A percentile compares a stretch with the other conserved stretches of the same genome.
Conservation (phyloP, 441 rosid genomes). For the Adansonia grandidieri region DNA sequence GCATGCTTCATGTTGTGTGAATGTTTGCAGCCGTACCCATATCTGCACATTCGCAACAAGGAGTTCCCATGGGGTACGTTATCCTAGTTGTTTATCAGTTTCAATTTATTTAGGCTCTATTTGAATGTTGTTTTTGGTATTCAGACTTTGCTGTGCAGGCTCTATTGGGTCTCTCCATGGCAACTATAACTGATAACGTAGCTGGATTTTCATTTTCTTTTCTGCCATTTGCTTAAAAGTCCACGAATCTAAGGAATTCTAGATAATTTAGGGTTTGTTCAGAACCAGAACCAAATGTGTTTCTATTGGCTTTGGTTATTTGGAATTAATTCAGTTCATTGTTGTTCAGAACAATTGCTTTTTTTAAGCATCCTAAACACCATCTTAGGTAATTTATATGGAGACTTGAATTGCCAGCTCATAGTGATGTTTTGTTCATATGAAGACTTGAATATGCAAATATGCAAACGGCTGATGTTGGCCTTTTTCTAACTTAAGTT, state of each 20-base stretch:
- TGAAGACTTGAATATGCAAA: neutral
- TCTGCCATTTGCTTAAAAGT: neutral
- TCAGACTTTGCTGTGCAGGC: neutral
- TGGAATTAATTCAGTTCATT: neutral
- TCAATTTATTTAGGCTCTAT: neutral
- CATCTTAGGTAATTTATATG: neutral
- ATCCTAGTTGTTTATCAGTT: neutral
- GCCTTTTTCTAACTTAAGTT: neutral
- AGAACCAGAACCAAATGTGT: neutral
- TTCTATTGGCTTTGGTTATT: neutral
- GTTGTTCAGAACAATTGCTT: neutral
- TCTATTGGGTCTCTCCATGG: neutral
- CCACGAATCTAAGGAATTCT: neutral
- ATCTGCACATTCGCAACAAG: constrained; percentile 90
- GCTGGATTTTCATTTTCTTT: neutral
- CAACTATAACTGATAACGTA: neutral
- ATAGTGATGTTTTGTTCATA: neutral
- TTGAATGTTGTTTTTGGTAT: neutral
- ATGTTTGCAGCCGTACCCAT: constrained; percentile 55
- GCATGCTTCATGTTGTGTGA: constrained; percentile 20
- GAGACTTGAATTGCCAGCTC: neutral
- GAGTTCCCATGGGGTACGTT: constrained; percentile 98
- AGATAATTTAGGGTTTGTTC: neutral
- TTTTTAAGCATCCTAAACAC: constrained; percentile 3
- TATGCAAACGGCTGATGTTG: no score